Evolutionary conservation across 2,329 filamentous ascomycete genomes (phyloP), one percentile per base, ranked within the genome.

Genomic region (Pestalotiopsis sp.): DNA sequence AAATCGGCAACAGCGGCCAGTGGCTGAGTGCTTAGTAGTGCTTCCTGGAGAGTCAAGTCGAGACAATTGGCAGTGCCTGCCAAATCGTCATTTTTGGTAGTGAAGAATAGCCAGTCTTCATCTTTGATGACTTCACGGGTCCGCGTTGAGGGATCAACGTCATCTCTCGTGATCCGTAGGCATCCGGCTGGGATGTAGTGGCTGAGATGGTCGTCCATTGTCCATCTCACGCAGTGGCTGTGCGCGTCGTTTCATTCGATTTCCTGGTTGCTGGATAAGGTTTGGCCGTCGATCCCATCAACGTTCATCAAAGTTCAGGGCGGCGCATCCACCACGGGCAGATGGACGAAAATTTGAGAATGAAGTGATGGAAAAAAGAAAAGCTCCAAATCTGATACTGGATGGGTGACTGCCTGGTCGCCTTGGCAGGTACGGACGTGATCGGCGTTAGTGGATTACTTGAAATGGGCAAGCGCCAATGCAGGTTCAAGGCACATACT

Each of bases 141-240:
- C 17, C 75, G 73, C 11, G 4, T 38, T 52, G 39, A n/a, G 41
- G 72, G n/a, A 12, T 61, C 25, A n/a, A 58, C 61, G 31, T 77
- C 73, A 4, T 75, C 70, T 31, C 63, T 69, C 1, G 70, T 67
- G 62, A 84, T 71, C 17, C 71, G 69, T 1, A 85, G 71, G 69
- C 80, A 82, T 64, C 84, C 84, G 23, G 77, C 76, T 1, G 83
- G 82, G 66, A 86, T 82, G 69, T 83, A 83, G 49, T 73, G 71
- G 25, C 52, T 45, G 25, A 70, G 67, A 69, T 74, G 73, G 23
- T 36, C 36, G 17, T 66, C 41, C 64, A 66, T 66, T 25, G 9
- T 67, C 67, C 4, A 36, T 62, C 59, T 27, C 27, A 27, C 45
- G 20, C 45, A 17, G 17, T 23, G 45, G 45, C 14, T 20, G 6